Evolutionary conservation across 208 protist genomes (phyloP).

Genomic region (Wallacemonas sp.): DNA sequence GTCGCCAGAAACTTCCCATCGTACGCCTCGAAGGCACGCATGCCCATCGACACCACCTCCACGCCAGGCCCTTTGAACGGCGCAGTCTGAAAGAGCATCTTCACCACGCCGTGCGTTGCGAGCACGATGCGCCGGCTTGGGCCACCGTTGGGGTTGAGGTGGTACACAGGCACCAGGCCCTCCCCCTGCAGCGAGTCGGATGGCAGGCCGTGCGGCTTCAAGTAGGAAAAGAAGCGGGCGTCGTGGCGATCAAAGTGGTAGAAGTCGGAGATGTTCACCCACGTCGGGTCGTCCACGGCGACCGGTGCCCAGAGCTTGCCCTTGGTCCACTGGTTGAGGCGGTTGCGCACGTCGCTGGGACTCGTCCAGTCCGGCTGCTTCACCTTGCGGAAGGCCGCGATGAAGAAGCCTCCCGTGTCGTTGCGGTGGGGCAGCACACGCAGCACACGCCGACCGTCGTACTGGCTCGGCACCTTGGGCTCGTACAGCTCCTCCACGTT

Average conservation of each 20-base stretch:
- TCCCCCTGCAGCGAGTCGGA: neutral
- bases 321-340: conserved; percentile 90
- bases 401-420: conserved; percentile 91
- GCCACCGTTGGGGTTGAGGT: conserved; percentile 83
- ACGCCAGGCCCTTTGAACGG: conserved; percentile 91
- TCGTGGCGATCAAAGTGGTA: conserved; percentile 71
- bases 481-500: conserved; percentile 53
- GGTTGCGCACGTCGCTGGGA: conserved; percentile 40
- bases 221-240: conserved; percentile 40
- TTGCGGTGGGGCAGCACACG: conserved; percentile 87
- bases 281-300: conserved; percentile 53
- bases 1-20: conserved; percentile 70
- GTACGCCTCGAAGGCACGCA: conserved; percentile 86
- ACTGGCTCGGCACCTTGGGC: conserved; percentile 41
- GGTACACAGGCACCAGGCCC: conserved; percentile 81
- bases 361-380: conserved; percentile 40
- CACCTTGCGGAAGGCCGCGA: conserved; percentile 85
- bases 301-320: conserved; percentile 84
- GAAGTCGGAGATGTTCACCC: conserved; percentile 73
- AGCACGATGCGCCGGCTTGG: conserved; percentile 81
- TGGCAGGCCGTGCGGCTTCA: conserved; percentile 3
- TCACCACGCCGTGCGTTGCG: conserved; percentile 57
- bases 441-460: conserved; percentile 76
- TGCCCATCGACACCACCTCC: conserved; percentile 83
- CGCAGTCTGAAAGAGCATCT: conserved; percentile 67